Conservation (phyloP, 768 basidiomycete genomes). For the Cyclocybe cylindracea region DNA sequence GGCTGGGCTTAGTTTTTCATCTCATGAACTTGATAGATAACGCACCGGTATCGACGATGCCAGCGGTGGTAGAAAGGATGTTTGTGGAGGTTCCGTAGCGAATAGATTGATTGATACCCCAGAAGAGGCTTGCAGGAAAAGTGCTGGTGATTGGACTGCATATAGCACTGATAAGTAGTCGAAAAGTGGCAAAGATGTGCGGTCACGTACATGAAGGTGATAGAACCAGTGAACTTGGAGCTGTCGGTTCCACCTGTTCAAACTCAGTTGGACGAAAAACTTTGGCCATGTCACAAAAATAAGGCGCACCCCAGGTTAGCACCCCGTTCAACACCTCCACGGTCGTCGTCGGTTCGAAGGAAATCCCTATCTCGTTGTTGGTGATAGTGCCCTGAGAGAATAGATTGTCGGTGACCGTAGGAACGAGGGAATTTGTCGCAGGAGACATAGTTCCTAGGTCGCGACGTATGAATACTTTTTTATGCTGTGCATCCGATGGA, state of each 20-base stretch:
- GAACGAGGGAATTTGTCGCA: slow-evolving; percentile 30
- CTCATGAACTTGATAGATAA: background rate
- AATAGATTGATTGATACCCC: slow-evolving; percentile 63
- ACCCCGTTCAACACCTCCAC: slow-evolving; percentile 42
- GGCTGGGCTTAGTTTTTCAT: background rate
- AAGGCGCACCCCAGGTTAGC: slow-evolving; percentile 42
- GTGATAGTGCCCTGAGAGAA: slow-evolving; percentile 39
- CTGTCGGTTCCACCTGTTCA: slow-evolving; percentile 36
- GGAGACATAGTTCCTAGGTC: slow-evolving; percentile 9
- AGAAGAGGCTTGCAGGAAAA: slow-evolving; percentile 47
- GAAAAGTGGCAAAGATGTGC: slow-evolving; percentile 5
- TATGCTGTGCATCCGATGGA: background rate
- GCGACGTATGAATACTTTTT: background rate
- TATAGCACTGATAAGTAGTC: background rate
- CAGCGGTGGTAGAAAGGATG: slow-evolving; percentile 48
- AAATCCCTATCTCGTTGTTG: slow-evolving; percentile 44
- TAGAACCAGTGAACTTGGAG: slow-evolving; percentile 25
- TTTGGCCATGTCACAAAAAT: too few relatives aligned
- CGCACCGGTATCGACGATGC: slow-evolving; percentile 61
- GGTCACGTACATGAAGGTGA: slow-evolving; percentile 7
- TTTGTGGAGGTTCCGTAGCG: slow-evolving; percentile 44
- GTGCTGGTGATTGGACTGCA: slow-evolving; percentile 49
- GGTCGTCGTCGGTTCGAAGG: slow-evolving; percentile 49
- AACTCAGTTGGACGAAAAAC: background rate
- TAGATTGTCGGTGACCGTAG: slow-evolving; percentile 60